phyloP scores from a whole-genome alignment of 1,139 yeast species.

The Sugiyamaella paludigena region DNA sequence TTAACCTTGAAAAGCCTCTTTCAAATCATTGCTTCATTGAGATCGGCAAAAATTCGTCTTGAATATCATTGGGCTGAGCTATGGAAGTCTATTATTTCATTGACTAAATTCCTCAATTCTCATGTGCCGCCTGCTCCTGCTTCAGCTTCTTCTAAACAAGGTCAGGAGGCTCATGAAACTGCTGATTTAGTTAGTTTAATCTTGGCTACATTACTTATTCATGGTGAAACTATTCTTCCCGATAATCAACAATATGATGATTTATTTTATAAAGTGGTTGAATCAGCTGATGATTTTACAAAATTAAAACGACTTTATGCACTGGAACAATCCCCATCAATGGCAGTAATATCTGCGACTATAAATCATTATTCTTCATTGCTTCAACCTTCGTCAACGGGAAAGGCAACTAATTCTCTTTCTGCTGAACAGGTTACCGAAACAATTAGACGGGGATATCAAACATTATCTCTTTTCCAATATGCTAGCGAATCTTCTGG shows the following conservation, averaged over 20 bases:
- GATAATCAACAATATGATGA: conserved; percentile 34
- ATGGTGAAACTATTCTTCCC: conserved; percentile 36
- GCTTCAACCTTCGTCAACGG: neutral
- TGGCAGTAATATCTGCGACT: conserved; percentile 16
- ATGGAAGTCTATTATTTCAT: conserved; percentile 38
- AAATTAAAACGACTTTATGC: conserved; percentile 21
- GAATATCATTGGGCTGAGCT: conserved; percentile 41
- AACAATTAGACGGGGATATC: conserved; percentile 32
- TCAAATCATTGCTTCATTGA: conserved; percentile 30
- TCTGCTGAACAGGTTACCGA: conserved; percentile 29
- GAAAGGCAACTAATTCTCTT: conserved; percentile 8
- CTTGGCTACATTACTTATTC: conserved; percentile 34
- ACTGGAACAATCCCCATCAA: conserved; percentile 18
- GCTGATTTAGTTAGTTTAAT: conserved; percentile 28
- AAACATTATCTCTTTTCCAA: conserved; percentile 29
- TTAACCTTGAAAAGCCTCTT: conserved; percentile 31
- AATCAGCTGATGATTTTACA: conserved; percentile 27
- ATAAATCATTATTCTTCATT: conserved; percentile 13
- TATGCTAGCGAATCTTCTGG: conserved; percentile 20
- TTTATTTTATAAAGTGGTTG: conserved; percentile 37
- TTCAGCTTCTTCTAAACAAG: conserved; percentile 9
- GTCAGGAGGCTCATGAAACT: conserved; percentile 22
- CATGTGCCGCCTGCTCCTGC: conserved; percentile 22
- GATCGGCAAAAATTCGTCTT: conserved; percentile 23
- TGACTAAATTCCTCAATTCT: conserved; percentile 30